Evolutionary conservation across 345 rosid species (phyloP).

Genomic region (Ricinus communis): DNA sequence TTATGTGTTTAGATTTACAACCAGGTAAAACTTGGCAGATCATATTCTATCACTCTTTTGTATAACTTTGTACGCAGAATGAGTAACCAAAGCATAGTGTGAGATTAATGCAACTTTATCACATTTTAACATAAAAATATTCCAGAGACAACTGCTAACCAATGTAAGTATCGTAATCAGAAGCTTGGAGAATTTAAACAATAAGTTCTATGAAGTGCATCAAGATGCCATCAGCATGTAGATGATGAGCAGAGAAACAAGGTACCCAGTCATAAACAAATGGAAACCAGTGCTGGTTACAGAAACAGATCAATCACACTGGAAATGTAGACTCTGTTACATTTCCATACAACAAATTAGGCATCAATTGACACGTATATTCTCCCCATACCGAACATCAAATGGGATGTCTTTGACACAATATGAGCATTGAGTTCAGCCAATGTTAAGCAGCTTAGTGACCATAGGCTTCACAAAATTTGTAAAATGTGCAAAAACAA

Average conservation of each 20-base stretch:
- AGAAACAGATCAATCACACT: neutral
- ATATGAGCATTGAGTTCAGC: neutral
- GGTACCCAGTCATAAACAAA: neutral
- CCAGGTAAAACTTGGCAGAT: neutral
- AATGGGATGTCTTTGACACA: neutral
- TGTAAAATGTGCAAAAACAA: no score
- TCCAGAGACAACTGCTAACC: neutral
- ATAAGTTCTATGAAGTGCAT: neutral
- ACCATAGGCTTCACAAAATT: slow-evolving; percentile 9
- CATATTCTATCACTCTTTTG: neutral
- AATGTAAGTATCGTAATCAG: neutral
- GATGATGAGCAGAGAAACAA: neutral
- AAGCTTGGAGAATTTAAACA: neutral
- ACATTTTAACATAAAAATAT: neutral
- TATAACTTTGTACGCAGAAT: neutral
- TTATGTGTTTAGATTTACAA: neutral
- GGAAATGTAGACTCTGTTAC: neutral
- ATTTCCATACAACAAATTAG: neutral
- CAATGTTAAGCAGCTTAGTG: neutral
- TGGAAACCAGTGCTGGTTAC: neutral
- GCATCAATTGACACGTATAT: neutral
- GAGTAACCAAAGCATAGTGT: neutral
- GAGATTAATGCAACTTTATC: neutral
- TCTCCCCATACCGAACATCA: slow-evolving; percentile 11
- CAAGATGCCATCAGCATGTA: neutral